Evolutionary conservation across 1,139 yeast species (phyloP).

Genomic region (Geotrichum citri-aurantii): DNA sequence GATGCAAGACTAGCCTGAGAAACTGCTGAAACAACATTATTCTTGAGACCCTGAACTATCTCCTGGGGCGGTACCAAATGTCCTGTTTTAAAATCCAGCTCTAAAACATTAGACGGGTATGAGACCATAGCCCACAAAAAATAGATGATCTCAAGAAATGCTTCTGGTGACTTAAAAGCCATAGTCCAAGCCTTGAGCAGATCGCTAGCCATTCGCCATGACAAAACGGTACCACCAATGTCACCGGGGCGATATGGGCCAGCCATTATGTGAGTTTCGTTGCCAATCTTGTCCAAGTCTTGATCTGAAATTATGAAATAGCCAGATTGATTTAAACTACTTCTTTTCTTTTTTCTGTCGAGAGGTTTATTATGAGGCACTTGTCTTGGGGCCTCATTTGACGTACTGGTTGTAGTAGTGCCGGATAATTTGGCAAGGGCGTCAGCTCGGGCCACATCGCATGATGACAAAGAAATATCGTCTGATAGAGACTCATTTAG

Average conservation of each 20-base stretch:
- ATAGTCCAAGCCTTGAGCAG: conserved; percentile 17
- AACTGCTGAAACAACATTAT: conserved; percentile 1
- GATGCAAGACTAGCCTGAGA: background rate
- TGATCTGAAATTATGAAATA: conserved; percentile 5
- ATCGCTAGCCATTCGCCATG: conserved; percentile 32
- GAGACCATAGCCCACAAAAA: conserved; percentile 12
- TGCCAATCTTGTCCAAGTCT: conserved; percentile 6
- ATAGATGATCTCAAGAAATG: conserved; percentile 1
- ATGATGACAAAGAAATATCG: background rate
- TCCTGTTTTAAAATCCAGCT: background rate
- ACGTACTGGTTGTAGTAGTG: background rate
- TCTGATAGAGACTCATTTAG: background rate
- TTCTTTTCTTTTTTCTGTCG: background rate
- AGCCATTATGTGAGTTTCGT: background rate
- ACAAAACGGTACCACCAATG: conserved; percentile 27
- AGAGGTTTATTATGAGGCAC: background rate
- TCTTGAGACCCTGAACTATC: conserved; percentile 22
- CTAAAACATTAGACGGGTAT: conserved; percentile 1
- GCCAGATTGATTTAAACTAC: background rate
- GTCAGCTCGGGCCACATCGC: conserved; percentile 4
- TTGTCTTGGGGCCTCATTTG: background rate
- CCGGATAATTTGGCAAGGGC: conserved; percentile 12
- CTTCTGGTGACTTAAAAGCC: conserved; percentile 6
- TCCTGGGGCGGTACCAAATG: conserved; percentile 26
- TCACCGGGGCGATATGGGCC: conserved; percentile 16